Evolutionary conservation across 2,329 filamentous ascomycete species (phyloP).

Genomic region (Diaporthe destruens): DNA sequence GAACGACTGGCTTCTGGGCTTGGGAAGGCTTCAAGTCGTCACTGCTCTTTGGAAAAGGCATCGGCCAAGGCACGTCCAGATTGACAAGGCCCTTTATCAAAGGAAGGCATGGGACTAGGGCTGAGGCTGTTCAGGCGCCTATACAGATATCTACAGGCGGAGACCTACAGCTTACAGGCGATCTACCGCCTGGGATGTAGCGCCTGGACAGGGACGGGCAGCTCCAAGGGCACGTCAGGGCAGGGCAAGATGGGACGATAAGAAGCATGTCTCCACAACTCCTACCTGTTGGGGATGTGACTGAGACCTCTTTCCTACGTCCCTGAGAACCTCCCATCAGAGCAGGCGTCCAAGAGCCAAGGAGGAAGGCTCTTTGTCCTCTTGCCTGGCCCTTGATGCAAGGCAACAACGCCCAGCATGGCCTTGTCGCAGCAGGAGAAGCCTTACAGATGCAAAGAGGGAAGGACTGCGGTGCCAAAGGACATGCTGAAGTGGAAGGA

Average conservation of each 20-base stretch:
- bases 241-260: neutral
- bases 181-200: neutral
- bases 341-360: no score
- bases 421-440: neutral
- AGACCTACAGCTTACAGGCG: neutral
- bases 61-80: neutral
- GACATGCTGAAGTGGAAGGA: accelerated
- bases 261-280: neutral
- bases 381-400: neutral
- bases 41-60: neutral
- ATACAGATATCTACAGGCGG: neutral
- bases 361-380: neutral
- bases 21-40: neutral
- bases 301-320: accelerated
- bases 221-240: neutral
- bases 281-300: accelerated
- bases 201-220: neutral
- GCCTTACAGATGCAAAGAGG: neutral
- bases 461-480: neutral
- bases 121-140: neutral
- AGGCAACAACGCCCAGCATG: neutral
- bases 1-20: neutral
- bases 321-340: no score
- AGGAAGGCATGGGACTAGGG: neutral
- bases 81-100: neutral